Percentiles rank a stretch among this genome's conserved stretches.
Evolutionary conservation across 306 rosid species (phyloP).

Genomic region (Vigna unguiculata): DNA sequence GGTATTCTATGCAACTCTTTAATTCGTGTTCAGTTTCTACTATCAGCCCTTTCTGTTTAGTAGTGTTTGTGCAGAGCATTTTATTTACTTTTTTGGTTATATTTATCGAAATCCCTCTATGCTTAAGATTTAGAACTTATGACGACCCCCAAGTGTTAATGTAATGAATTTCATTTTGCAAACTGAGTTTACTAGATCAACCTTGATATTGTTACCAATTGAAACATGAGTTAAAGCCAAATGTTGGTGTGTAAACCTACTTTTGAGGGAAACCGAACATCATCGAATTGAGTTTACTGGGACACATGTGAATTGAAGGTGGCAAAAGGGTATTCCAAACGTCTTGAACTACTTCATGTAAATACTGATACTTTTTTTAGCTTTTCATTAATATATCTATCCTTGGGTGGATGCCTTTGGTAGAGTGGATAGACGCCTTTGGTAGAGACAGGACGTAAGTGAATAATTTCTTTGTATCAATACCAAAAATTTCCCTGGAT

Average conservation of each 20-base stretch:
- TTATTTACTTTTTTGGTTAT: neutral
- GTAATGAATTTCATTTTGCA: too few relatives aligned
- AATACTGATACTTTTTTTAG: neutral
- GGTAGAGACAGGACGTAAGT: neutral
- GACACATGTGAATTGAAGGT: too few relatives aligned
- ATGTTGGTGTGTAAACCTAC: too few relatives aligned
- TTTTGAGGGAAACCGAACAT: too few relatives aligned
- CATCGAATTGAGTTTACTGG: too few relatives aligned
- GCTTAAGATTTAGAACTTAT: constrained; percentile 3
- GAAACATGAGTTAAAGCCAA: too few relatives aligned
- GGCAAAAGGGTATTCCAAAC: too few relatives aligned
- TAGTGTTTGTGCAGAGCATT: neutral
- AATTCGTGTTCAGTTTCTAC: neutral
- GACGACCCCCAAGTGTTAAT: neutral
- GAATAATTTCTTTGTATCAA: neutral
- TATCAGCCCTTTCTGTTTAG: neutral
- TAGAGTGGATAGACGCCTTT: neutral
- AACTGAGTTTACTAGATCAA: too few relatives aligned
- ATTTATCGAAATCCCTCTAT: neutral
- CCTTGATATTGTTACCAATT: too few relatives aligned
- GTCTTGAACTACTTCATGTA: neutral
- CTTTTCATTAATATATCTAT: neutral
- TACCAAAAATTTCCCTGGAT: neutral
- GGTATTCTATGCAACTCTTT: constrained; percentile 50
- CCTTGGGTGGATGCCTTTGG: neutral